Percentiles rank a stretch among this genome's conserved stretches.
Conservation (phyloP, 345 rosid genomes). For the Gynandropsis gynandra region DNA sequence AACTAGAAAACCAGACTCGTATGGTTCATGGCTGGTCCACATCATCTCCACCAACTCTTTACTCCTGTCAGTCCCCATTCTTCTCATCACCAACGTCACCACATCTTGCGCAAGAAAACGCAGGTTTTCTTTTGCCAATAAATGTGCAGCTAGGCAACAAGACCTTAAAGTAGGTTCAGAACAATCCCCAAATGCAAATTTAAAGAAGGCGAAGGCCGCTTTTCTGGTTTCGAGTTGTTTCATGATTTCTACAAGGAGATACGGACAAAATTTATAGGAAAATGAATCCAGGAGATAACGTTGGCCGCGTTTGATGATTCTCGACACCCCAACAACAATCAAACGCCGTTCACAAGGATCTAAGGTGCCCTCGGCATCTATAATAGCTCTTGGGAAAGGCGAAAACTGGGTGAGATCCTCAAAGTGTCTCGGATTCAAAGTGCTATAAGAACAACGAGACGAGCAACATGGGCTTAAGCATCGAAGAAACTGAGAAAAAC, state of each 20-base stretch:
- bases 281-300: constrained; percentile 31
- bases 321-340: constrained; percentile 41
- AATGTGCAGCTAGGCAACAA: constrained; percentile 46
- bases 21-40: constrained; percentile 47
- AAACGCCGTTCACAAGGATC: constrained; percentile 52
- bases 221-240: constrained; percentile 35
- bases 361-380: constrained; percentile 22
- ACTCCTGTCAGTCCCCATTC: constrained; percentile 41
- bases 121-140: constrained; percentile 37
- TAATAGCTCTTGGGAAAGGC: constrained; percentile 21
- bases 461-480: not conserved
- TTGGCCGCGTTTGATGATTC: constrained; percentile 33
- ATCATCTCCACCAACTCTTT: constrained; percentile 44
- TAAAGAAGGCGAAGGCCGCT: constrained; percentile 57
- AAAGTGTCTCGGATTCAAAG: constrained; percentile 12
- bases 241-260: constrained; percentile 38
- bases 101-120: constrained; percentile 58
- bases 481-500: not conserved
- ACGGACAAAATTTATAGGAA: constrained; percentile 38
- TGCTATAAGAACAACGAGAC: constrained; percentile 1
- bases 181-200: constrained; percentile 37
- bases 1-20: constrained; percentile 54
- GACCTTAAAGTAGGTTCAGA: constrained; percentile 33
- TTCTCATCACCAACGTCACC: constrained; percentile 44
- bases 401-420: constrained; percentile 40